Base-by-base conservation (phyloP, 306 rosid species). In the Vigna reflexopilosa region DNA sequence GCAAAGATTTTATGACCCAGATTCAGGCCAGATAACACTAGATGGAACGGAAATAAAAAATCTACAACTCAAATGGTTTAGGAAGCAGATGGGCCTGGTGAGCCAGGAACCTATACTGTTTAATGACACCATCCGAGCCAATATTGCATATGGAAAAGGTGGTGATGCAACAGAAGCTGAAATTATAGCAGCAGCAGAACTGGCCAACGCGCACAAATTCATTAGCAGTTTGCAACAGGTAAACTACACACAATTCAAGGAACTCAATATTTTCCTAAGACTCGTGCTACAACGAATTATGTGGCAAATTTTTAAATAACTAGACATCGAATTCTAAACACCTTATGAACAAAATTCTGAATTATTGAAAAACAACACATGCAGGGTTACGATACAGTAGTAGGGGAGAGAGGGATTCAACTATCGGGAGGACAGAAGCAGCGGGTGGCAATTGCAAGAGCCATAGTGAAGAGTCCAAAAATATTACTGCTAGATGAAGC, bases 351-450 rank as follows among this genome's bases (percentile, higher is more conserved):
- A 49, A 49, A 30, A 30, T 30, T 30, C 5, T 30, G 3, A 30
- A 30, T 30, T 30, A 30, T 30, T 30, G 4, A 4, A 30, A 30
- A 30, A 30, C 34, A 30, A 30, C 34, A 5, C 22, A 38, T n/a
- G 85, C 81, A 90, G 93, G 97, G 97, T 0, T 90, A 92, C 51
- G 90, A 90, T 34, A 86, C 97, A 13, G 17, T 54, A 16, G 91
- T 84, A 2, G 96, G 97, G 34, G 96, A 92, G 79, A 80, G 95
- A 54, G 97, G 97, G 17, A 80, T 83, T 48, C 95, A 92, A 24
- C 58, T 92, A 24, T 92, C 97, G 0, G 97, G 97, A 5, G 97
- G 97, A 58, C 97, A 92, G 72, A 92, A 92, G 77, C 97, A 92
- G 51, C 76, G 97, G 15, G 93, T 90, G 68, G 97, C 95, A 5